These are phyloP conservation scores for Cladosporium velox DNA, from an alignment of 2,329 filamentous ascomycete genomes.

Conservation along the genomic window DNA sequence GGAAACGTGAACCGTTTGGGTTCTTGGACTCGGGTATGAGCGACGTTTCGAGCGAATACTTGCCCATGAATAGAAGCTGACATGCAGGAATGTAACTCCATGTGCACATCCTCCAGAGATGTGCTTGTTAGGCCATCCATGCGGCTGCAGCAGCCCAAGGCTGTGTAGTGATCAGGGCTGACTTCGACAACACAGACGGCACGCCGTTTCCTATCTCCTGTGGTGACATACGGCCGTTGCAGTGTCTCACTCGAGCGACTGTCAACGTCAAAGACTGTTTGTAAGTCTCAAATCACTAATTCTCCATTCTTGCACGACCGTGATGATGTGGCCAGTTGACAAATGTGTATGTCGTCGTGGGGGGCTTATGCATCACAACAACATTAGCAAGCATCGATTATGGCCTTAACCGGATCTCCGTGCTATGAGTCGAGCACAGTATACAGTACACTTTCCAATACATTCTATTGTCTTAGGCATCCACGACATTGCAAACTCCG, in stretches of 20 bases:
- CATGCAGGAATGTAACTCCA: not conserved
- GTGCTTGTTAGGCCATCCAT: not conserved
- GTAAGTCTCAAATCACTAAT: not conserved
- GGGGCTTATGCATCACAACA: not conserved
- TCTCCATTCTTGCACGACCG: not conserved
- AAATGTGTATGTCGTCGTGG: not conserved
- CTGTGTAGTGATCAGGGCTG: slow-evolving; percentile 9
- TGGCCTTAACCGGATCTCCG: not conserved
- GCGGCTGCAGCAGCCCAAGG: slow-evolving; percentile 4
- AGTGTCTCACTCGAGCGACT: not conserved
- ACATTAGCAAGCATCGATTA: not conserved
- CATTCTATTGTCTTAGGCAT: not conserved
- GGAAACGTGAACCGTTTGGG: not conserved
- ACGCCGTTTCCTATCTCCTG: not conserved
- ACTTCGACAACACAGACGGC: not conserved
- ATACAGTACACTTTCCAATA: not conserved
- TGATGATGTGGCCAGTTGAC: not conserved
- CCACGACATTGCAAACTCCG: not conserved
- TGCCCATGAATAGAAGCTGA: slow-evolving; percentile 3
- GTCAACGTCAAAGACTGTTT: not conserved
- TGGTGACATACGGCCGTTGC: not conserved
- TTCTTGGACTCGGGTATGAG: not conserved
- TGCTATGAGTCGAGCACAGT: not conserved
- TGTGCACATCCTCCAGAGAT: not conserved
- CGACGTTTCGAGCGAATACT: not conserved